phyloP scores from a whole-genome alignment of 371 early-diverging fungal genomes.

The Mortierella sp. region DNA sequence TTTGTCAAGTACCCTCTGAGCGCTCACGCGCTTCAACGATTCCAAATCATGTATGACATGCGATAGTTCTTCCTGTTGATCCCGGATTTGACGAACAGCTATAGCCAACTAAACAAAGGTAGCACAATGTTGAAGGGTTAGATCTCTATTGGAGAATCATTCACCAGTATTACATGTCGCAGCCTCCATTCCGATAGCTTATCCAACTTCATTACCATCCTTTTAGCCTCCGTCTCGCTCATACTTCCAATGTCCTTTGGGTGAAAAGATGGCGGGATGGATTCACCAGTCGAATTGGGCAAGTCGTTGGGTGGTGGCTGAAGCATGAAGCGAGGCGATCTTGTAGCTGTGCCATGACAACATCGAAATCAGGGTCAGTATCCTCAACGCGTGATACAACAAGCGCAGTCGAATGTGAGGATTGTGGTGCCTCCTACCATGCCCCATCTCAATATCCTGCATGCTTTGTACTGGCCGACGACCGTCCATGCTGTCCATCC shows the following conservation, averaged over 20 bases:
- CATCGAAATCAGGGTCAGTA: background rate
- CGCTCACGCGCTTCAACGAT: conserved; percentile 27
- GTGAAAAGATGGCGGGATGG: conserved; percentile 5
- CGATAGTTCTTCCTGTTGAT: conserved; percentile 14
- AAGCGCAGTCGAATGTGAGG: too few species aligned
- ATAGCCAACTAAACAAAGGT: conserved; percentile 15
- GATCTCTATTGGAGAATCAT: too few species aligned
- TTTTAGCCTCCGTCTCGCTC: conserved; percentile 34
- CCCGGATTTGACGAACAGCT: conserved; percentile 30
- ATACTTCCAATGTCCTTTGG: conserved; percentile 18
- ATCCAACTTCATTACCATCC: too few species aligned
- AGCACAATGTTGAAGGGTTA: background rate
- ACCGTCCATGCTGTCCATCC: conserved; percentile 10
- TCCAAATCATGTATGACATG: conserved; percentile 20
- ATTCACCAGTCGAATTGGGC: conserved; percentile 8
- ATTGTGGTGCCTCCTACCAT: conserved; percentile 3
- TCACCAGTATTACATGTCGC: background rate
- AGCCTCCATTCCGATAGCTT: background rate
- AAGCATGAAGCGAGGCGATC: conserved; percentile 16
- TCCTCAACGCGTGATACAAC: too few species aligned
- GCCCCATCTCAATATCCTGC: conserved; percentile 9
- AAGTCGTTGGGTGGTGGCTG: conserved; percentile 37
- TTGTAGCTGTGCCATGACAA: conserved; percentile 2
- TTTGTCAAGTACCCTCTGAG: conserved; percentile 16
- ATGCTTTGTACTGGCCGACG: conserved; percentile 1